Base-by-base conservation (phyloP, 176 grass and related monocot species). In the Coix lacrymajobi region DNA sequence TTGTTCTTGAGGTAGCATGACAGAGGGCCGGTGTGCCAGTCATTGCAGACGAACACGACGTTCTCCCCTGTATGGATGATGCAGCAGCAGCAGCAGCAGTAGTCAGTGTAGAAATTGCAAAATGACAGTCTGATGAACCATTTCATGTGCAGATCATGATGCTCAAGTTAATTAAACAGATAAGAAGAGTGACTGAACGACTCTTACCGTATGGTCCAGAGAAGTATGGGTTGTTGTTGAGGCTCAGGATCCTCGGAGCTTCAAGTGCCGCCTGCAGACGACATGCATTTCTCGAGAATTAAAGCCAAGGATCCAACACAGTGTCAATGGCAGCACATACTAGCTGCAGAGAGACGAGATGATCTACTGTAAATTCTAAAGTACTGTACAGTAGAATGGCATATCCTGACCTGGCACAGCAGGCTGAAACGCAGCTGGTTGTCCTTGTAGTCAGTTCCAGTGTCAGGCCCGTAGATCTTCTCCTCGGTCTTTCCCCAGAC, bases 401-500 rank as follows among this genome's bases (percentile, higher is more conserved):
- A 58, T 58, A 58, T 58, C 56, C 76, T 75, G 68, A 96, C 93
- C 90, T 87, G 87, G 62, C 92, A 95, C 11, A 98, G 84, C 66
- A 98, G 81, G 82, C 96, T 98, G 90, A 95, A 98, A 44, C 96
- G 89, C 6, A 83, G 83, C 79, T 95, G 96, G 68, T 98, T 98
- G 79, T 98, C 96, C 29, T 77, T 29, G 70, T 91, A 98, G 46
- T 98, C 96, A 1, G 32, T 77, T 41, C 96, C 96, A 57, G 92
- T 84, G 39, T 76, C 74, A 16, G 96, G 96, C 38, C 96, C 96
- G 65, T 98, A 98, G 77, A 98, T 91, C 87, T 98, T 98, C 71
- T 94, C 91, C 11, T 91, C 93, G 2, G 96, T 98, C 82, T 95
- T 98, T 28, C 96, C 96, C 90, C 90, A 93, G n/a, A 98, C 92